Evolutionary conservation across 1,284 basidiomycete species (phyloP).

Genomic region (Paramarasmius palmivorus): DNA sequence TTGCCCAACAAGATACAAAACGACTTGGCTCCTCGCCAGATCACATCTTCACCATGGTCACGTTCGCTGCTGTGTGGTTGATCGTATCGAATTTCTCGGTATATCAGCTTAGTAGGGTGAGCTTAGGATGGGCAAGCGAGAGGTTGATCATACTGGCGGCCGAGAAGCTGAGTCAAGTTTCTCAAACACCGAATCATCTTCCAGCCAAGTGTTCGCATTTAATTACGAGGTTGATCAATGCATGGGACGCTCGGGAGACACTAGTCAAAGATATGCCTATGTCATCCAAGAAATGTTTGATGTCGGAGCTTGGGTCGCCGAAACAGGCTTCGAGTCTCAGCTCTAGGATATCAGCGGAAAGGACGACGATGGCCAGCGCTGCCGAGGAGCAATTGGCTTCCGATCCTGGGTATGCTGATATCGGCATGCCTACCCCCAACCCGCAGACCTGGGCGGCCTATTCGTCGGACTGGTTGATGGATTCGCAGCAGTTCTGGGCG

Average conservation of each 20-base stretch:
- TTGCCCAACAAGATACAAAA: slow-evolving; percentile 32
- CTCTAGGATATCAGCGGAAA: too few species aligned
- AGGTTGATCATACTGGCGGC: slow-evolving; percentile 34
- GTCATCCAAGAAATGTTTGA: too few species aligned
- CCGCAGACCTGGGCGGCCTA: background rate
- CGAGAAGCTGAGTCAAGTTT: slow-evolving; percentile 31
- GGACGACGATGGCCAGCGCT: too few species aligned
- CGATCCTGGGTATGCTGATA: too few species aligned
- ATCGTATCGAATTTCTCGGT: slow-evolving; percentile 40
- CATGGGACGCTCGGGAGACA: slow-evolving; percentile 27
- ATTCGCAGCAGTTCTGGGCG: slow-evolving; percentile 38
- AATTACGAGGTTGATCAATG: slow-evolving; percentile 32
- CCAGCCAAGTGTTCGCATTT: slow-evolving; percentile 41
- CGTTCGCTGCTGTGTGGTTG: slow-evolving; percentile 40
- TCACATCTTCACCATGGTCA: slow-evolving; percentile 39
- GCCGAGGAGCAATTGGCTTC: too few species aligned
- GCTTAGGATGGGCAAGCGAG: slow-evolving; percentile 38
- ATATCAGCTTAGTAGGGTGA: slow-evolving; percentile 30
- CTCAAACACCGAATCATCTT: slow-evolving; percentile 38
- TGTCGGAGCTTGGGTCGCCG: too few species aligned
- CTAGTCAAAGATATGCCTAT: too few species aligned
- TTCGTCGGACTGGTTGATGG: slow-evolving; percentile 7
- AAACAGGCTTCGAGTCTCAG: too few species aligned
- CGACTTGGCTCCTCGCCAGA: slow-evolving; percentile 43
- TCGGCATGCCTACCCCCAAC: too few species aligned